Conservation (phyloP, 345 rosid genomes). For the Lagerstroemia speciosa region DNA sequence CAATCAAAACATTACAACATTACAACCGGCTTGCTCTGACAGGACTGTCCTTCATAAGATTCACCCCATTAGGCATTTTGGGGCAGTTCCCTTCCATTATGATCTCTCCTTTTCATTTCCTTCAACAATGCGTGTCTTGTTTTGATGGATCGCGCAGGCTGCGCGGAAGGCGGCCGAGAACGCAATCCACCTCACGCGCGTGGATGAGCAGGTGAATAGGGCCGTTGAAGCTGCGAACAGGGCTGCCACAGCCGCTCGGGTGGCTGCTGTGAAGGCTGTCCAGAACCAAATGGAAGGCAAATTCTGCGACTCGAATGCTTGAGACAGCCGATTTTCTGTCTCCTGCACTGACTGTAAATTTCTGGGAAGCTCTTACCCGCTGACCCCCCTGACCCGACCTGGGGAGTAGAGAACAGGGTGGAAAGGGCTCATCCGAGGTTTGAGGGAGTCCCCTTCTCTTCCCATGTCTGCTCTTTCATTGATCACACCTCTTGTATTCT, state of each 20-base stretch:
- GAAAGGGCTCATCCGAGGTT: not conserved
- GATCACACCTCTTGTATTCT: conserved; percentile 18
- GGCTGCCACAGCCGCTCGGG: conserved; percentile 94
- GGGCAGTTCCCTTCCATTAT: not conserved
- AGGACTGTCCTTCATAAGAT: not conserved
- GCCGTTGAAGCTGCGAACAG: conserved; percentile 67
- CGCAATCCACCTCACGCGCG: conserved; percentile 46
- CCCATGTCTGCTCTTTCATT: not conserved
- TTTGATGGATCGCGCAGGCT: conserved; percentile 34
- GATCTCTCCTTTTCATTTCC: not conserved
- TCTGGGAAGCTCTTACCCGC: conserved; percentile 1
- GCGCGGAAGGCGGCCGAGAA: conserved; percentile 70
- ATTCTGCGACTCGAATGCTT: conserved; percentile 40
- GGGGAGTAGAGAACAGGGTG: too few relatives aligned
- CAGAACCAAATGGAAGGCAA: conserved; percentile 84
- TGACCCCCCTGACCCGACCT: too few relatives aligned
- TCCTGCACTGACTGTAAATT: conserved; percentile 15
- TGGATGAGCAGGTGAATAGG: conserved; percentile 72
- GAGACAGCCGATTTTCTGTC: conserved; percentile 7
- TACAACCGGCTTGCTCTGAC: too few relatives aligned
- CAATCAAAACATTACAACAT: too few relatives aligned
- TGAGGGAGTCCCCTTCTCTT: not conserved
- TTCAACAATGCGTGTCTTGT: conserved; percentile 4
- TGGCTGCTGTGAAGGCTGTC: conserved; percentile 90
- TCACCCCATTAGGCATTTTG: not conserved